phyloP scores from a whole-genome alignment of 108 stramenopile genomes.

The Seminavis robusta region DNA sequence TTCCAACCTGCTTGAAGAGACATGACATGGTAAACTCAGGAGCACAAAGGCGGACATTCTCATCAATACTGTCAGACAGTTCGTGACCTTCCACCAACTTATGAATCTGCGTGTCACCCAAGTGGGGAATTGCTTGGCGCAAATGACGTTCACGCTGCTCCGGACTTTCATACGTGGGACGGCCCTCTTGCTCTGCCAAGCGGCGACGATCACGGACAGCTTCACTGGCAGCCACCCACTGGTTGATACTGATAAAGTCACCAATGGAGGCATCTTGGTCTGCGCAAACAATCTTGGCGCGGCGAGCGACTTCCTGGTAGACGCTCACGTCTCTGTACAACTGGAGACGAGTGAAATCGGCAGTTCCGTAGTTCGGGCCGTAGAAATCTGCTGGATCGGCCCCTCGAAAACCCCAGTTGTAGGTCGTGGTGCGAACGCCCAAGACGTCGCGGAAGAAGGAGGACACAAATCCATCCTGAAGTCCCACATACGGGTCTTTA shows the following conservation, averaged over 20 bases:
- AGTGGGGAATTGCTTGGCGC: constrained; percentile 10
- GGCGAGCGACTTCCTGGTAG: constrained; percentile 28
- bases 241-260: constrained; percentile 8
- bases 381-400: constrained; percentile 28
- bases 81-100: neutral
- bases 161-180: neutral
- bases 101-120: constrained; percentile 1
- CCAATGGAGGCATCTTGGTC: constrained; percentile 11
- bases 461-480: constrained; percentile 4
- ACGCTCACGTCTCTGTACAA: constrained; percentile 27
- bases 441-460: constrained; percentile 25
- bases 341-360: constrained; percentile 26
- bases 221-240: constrained; percentile 6
- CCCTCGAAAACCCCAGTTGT: constrained; percentile 30
- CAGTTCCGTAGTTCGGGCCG: constrained; percentile 5
- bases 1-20: constrained; percentile 14
- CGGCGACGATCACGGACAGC: constrained; percentile 3
- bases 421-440: constrained; percentile 19
- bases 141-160: constrained; percentile 6
- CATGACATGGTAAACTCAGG: constrained; percentile 22
- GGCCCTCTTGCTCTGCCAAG: too few species aligned
- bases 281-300: constrained; percentile 26
- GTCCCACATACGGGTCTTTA: constrained; percentile 17
- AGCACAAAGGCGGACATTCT: constrained; percentile 5
- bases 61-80: neutral